Evolutionary conservation across 768 basidiomycete genomes (phyloP).

Genomic region (Boletus sp.): DNA sequence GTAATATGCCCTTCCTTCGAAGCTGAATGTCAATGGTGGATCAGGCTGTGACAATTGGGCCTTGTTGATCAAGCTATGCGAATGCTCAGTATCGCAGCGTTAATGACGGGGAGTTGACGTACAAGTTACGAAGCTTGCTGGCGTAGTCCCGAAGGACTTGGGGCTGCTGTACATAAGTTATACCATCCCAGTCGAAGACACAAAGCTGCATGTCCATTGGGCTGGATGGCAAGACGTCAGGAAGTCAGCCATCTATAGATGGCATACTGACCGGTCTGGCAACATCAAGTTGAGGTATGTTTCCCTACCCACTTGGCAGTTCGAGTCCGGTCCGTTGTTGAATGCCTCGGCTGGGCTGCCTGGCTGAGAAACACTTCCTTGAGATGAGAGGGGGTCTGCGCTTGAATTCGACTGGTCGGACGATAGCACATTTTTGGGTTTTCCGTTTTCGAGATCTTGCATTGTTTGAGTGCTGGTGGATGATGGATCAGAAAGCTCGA

Average conservation of each 20-base stretch:
- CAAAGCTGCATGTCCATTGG: constrained; percentile 59
- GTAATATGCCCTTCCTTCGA: constrained; percentile 41
- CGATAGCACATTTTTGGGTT: not conserved
- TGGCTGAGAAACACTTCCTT: not conserved
- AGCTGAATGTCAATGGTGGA: constrained; percentile 43
- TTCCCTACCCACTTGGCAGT: constrained; percentile 39
- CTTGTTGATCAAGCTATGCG: constrained; percentile 34
- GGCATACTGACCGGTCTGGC: constrained; percentile 49
- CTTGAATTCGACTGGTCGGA: not conserved
- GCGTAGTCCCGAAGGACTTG: constrained; percentile 42
- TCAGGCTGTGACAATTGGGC: constrained; percentile 39
- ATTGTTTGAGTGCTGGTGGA: not conserved
- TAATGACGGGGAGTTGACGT: constrained; percentile 18
- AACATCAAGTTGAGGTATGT: constrained; percentile 48
- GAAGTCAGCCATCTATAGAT: not conserved
- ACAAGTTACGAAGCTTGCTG: constrained; percentile 43
- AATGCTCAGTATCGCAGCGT: constrained; percentile 4
- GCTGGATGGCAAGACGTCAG: constrained; percentile 31
- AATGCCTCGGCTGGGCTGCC: not conserved
- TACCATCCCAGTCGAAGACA: constrained; percentile 32
- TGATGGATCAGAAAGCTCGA: constrained; percentile 24
- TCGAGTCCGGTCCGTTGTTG: constrained; percentile 5
- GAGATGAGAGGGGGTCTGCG: not conserved
- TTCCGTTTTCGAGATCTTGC: not conserved
- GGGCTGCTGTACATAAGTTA: constrained; percentile 39